Evolutionary conservation across 1,139 yeast genomes (phyloP), one percentile per base, ranked within the genome.

Genomic region (Taiozyma sp.): DNA sequence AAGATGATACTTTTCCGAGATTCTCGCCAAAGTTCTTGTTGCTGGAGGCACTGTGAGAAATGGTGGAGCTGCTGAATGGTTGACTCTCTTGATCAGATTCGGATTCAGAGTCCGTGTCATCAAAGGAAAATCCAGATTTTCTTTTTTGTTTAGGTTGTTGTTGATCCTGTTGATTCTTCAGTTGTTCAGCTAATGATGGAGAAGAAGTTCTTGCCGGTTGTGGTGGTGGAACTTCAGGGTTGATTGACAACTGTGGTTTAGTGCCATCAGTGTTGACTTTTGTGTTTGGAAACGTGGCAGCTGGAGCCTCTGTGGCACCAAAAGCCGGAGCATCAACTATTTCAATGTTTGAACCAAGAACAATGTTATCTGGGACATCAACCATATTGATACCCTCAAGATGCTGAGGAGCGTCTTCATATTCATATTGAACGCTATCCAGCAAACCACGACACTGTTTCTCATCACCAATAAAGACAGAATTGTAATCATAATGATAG

Each of bases 401-500:
- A 46, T 58, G 62, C 24, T 61, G 57, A 19, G 62, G 55, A 12
- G 59, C 53, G 13, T 54, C 60, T 29, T 59, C 62, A 27, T 48
- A 48, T 16, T 56, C 60, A 41, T 54, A 59, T n/a, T 55, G 57
- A 34, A 48, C 52, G n/a, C 51, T 38, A 12, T 60, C 58, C 58
- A 69, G 27, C 14, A 46, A 46, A 14, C 40, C 45, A 60, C 65
- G 45, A 65, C 67, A 47, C 62, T 58, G 53, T 58, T 64, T 54
- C 74, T 75, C 62, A 58, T 81, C 82, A 40, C 74, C 78, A 4
- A 83, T 78, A 64, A 87, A 89, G 23, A 90, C 97, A 1, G 93
- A 79, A 65, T 88, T 89, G 68, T 90, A 90, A 69, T 91, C 96
- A 66, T 91, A 91, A 65, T 84, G 84, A 71, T 88, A 87, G 66